A percentile compares a stretch with the other conserved stretches of the same genome.
phyloP scores from a whole-genome alignment of 1,284 basidiomycete species.

The Mixia osmundae region DNA sequence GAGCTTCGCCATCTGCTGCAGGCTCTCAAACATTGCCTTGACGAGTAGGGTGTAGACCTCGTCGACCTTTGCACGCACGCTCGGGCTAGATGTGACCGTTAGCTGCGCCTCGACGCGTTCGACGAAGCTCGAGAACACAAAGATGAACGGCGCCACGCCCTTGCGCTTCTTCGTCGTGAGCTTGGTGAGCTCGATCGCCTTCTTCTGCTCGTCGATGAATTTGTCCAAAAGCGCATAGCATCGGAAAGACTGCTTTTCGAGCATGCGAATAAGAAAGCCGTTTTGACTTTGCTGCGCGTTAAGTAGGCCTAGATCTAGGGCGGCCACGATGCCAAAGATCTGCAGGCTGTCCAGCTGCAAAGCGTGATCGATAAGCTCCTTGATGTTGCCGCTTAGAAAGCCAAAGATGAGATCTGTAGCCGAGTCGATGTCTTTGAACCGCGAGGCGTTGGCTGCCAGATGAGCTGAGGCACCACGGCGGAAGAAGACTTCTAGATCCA shows the following conservation, averaged over 20 bases:
- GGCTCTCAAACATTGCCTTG: conserved; percentile 63
- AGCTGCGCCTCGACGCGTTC: conserved; percentile 65
- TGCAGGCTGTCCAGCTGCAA: conserved; percentile 58
- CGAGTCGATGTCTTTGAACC: conserved; percentile 53
- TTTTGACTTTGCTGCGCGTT: conserved; percentile 59
- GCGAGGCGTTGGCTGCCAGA: conserved; percentile 36
- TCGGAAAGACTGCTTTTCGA: conserved; percentile 59
- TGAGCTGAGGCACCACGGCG: conserved; percentile 51
- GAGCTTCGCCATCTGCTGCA: conserved; percentile 86
- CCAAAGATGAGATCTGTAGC: conserved; percentile 91
- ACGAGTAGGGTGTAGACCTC: conserved; percentile 68
- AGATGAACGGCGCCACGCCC: conserved; percentile 80
- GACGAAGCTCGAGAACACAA: conserved; percentile 54
- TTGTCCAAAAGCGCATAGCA: conserved; percentile 8
- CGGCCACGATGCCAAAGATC: conserved; percentile 58
- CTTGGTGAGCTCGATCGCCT: conserved; percentile 72
- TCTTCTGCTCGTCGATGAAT: conserved; percentile 41
- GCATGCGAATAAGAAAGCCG: conserved; percentile 41
- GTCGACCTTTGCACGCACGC: conserved; percentile 56
- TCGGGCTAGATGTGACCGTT: conserved; percentile 42
- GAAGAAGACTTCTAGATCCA: conserved; percentile 84
- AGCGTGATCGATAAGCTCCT: conserved; percentile 58
- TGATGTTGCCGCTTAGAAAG: conserved; percentile 62
- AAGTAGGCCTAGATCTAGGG: conserved; percentile 49
- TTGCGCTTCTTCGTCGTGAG: conserved; percentile 72